phyloP scores from a whole-genome alignment of 1,139 yeast genomes.

The Saccharomyces hybrid region DNA sequence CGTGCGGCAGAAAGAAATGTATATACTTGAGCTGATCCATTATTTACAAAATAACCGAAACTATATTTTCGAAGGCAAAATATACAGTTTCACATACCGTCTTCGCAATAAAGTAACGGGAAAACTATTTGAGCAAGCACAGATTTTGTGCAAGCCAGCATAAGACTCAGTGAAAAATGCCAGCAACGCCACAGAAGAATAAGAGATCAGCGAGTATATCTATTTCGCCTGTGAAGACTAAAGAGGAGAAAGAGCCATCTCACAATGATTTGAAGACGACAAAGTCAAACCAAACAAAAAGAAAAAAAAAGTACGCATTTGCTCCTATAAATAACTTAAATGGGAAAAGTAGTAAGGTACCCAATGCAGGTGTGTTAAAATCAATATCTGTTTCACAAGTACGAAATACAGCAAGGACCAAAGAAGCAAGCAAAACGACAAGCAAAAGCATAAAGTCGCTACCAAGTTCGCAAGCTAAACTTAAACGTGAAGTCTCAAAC shows the following conservation, averaged over 20 bases:
- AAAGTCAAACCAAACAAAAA: slow-evolving; percentile 6
- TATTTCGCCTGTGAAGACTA: slow-evolving; percentile 13
- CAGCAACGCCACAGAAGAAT: slow-evolving; percentile 18
- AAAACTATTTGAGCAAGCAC: no score
- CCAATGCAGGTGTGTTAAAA: slow-evolving; percentile 12
- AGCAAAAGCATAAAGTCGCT: neutral
- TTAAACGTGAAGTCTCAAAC: neutral
- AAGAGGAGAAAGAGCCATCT: slow-evolving; percentile 4
- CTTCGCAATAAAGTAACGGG: no score
- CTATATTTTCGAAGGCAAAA: no score
- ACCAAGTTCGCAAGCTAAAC: neutral
- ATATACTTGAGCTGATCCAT: neutral
- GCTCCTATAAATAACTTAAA: slow-evolving; percentile 26
- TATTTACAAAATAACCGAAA: no score
- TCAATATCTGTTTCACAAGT: slow-evolving; percentile 29
- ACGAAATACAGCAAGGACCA: slow-evolving; percentile 17
- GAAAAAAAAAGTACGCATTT: slow-evolving; percentile 22
- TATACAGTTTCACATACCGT: no score
- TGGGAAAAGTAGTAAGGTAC: slow-evolving; percentile 5
- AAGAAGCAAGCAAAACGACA: slow-evolving; percentile 3
- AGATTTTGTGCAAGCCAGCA: no score
- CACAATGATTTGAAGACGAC: slow-evolving; percentile 5
- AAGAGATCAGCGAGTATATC: slow-evolving; percentile 13
- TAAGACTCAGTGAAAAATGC: slow-evolving; percentile 5
- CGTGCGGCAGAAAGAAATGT: neutral